phyloP scores from a whole-genome alignment of 768 basidiomycete genomes.

The Boletus tomentosulus region DNA sequence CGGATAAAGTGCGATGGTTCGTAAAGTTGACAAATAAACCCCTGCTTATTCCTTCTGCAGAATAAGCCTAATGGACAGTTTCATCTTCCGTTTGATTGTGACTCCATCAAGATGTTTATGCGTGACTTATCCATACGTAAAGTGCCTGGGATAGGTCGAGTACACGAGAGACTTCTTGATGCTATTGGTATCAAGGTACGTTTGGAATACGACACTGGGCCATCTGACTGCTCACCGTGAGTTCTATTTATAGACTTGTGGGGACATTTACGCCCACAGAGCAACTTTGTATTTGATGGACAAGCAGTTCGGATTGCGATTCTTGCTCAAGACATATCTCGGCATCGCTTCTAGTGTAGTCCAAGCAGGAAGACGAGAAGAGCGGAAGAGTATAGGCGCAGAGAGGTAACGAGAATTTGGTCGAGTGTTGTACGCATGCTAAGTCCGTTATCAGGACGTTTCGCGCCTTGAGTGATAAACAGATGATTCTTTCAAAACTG shows the following conservation, averaged over 20 bases:
- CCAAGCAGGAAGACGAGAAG: constrained; percentile 68
- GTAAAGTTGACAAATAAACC: background rate
- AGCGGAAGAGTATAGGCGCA: constrained; percentile 87
- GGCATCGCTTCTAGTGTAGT: constrained; percentile 87
- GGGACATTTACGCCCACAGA: constrained; percentile 79
- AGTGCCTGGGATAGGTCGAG: constrained; percentile 86
- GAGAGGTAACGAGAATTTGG: constrained; percentile 54
- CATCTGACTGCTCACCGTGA: background rate
- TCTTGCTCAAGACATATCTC: constrained; percentile 74
- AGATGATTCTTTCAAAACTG: constrained; percentile 69
- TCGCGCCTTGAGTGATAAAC: constrained; percentile 56
- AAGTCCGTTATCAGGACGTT: constrained; percentile 58
- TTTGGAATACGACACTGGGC: background rate
- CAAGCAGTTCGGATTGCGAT: constrained; percentile 76
- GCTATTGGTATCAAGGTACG: constrained; percentile 77
- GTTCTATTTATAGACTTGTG: constrained; percentile 60
- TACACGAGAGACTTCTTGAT: constrained; percentile 83
- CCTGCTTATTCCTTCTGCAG: constrained; percentile 31
- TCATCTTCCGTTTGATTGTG: constrained; percentile 59
- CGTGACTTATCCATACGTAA: constrained; percentile 77
- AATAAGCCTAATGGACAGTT: constrained; percentile 97
- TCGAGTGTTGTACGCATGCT: background rate
- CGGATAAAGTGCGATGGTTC: constrained; percentile 62
- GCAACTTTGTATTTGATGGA: constrained; percentile 77
- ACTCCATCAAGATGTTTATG: constrained; percentile 73